Percentiles rank a stretch among this genome's conserved stretches.
Evolutionary conservation across 768 basidiomycete genomes (phyloP).

Genomic region (Rhizopogon vulgaris): DNA sequence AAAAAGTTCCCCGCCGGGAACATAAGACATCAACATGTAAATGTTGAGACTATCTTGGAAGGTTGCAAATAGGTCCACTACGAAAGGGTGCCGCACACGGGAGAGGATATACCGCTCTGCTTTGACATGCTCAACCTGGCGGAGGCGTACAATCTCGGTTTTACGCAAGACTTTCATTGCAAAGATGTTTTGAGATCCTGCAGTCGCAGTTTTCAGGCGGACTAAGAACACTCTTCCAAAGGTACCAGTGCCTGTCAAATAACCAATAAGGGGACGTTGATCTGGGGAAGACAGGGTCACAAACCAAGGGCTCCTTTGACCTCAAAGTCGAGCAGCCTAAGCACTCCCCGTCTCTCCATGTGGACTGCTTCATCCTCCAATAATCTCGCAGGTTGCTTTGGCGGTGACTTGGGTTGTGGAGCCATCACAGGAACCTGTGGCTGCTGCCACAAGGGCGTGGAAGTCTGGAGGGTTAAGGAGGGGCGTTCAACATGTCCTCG

Average conservation of each 20-base stretch:
- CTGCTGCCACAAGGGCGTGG: slow-evolving; percentile 10
- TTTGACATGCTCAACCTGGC: slow-evolving; percentile 97
- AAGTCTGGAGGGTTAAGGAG: slow-evolving; percentile 2
- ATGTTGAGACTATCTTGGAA: slow-evolving; percentile 96
- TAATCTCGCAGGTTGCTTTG: slow-evolving; percentile 41
- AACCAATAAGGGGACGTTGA: slow-evolving; percentile 1
- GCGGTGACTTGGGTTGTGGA: slow-evolving; percentile 17
- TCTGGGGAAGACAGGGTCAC: slow-evolving; percentile 12
- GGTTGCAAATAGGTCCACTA: slow-evolving; percentile 93
- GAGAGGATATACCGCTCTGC: slow-evolving; percentile 93
- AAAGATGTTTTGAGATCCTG: slow-evolving; percentile 45
- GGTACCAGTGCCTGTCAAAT: slow-evolving; percentile 80
- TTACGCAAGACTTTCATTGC: slow-evolving; percentile 90
- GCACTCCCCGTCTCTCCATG: slow-evolving; percentile 45
- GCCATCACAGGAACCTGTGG: background rate
- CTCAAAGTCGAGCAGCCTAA: slow-evolving; percentile 74
- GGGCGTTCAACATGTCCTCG: slow-evolving; percentile 7
- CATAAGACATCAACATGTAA: slow-evolving; percentile 96
- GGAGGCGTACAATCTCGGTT: slow-evolving; percentile 77
- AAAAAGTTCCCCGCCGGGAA: slow-evolving; percentile 96
- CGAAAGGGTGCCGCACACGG: slow-evolving; percentile 87
- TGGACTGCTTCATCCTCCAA: slow-evolving; percentile 70
- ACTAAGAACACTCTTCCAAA: slow-evolving; percentile 93
- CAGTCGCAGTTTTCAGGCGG: slow-evolving; percentile 55
- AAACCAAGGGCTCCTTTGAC: slow-evolving; percentile 72